Evolutionary conservation across 2,329 filamentous ascomycete species (phyloP), one percentile per base, ranked within the genome.

Genomic region (Cucurbitaria berberidis): DNA sequence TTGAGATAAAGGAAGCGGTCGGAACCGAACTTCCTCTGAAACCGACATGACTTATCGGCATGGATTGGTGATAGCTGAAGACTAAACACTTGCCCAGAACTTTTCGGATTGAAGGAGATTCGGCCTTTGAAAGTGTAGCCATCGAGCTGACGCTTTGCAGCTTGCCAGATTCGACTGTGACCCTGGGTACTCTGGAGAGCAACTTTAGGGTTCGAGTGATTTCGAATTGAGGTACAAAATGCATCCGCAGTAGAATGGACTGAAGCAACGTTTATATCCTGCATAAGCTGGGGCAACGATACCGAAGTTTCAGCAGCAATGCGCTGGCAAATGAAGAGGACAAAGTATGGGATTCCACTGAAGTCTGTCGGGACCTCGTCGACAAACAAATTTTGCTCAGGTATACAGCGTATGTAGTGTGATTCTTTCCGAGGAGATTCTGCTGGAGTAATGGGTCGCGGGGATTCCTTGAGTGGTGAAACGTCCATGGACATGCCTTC

Each of bases 1-100:
- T 66, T 2, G 30, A 81, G 51, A 35, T 76, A 77, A 1, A 81
- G 58, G 18, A 81, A 77, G 0, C 78, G 71, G 51, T 79, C 71
- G 4, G 71, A 63, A 1, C 73, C 74, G 46, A 72, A 77, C 6
- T 63, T 64, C 5, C 74, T 58, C 45, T 77, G 69, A n/a, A 77
- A 66, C 0, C 69, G 68, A 50, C 72, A 76, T 0, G 74, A 73
- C 2, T 54, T 59, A 0, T 76, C 69, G 9, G 45, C n/a, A 32
- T 67, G 50, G 3, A 76, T 50, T 0, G 70, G 64, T 6, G 64
- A 52, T 6, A 74, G 55, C 0, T 59, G 9, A 5, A 74, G 60
- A 3, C 51, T 57, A 46, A 74, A 74, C 1, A 74, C 43, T 0
- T 66, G 58, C 0, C 53, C 59, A 8, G 30, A 43, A 5, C 11